phyloP scores from a whole-genome alignment of 2,329 filamentous ascomycete genomes.

The Microdochium paspali region DNA sequence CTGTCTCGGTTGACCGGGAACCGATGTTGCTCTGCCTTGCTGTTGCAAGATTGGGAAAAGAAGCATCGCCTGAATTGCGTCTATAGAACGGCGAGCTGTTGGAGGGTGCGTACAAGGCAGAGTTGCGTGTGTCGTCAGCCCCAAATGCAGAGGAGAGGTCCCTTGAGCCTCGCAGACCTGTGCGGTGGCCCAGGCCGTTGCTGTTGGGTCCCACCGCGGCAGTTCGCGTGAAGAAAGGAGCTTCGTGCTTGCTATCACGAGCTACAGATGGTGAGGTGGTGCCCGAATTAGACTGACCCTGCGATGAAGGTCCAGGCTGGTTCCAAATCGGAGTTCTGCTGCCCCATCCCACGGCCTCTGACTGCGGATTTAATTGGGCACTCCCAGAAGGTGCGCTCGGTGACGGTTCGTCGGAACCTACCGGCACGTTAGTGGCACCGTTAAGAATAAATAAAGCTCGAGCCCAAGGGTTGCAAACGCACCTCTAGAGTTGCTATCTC shows the following conservation, averaged over 20 bases:
- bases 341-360: constrained; percentile 57
- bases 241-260: constrained; percentile 36
- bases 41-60: constrained; percentile 5
- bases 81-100: constrained; percentile 7
- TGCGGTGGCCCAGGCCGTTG: constrained; percentile 19
- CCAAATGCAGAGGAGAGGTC: constrained; percentile 32
- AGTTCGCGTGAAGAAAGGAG: constrained; percentile 36
- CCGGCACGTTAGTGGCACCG: constrained; percentile 9
- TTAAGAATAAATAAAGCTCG: background rate
- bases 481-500: constrained; percentile 40
- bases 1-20: constrained; percentile 11
- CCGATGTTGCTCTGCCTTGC: constrained; percentile 8
- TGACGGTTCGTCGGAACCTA: constrained; percentile 28
- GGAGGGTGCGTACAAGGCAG: constrained; percentile 8
- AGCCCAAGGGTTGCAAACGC: constrained; percentile 10
- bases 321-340: constrained; percentile 49
- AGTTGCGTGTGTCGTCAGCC: constrained; percentile 10
- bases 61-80: constrained; percentile 16
- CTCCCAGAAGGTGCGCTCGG: constrained; percentile 55
- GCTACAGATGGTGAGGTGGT: constrained; percentile 50
- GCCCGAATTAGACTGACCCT: constrained; percentile 33
- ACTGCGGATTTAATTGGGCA: constrained; percentile 57
- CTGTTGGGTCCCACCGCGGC: constrained; percentile 32
- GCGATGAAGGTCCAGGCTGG: constrained; percentile 30
- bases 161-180: constrained; percentile 27